phyloP scores from a whole-genome alignment of 1,284 basidiomycete genomes.

The Rhodotorula sp. region DNA sequence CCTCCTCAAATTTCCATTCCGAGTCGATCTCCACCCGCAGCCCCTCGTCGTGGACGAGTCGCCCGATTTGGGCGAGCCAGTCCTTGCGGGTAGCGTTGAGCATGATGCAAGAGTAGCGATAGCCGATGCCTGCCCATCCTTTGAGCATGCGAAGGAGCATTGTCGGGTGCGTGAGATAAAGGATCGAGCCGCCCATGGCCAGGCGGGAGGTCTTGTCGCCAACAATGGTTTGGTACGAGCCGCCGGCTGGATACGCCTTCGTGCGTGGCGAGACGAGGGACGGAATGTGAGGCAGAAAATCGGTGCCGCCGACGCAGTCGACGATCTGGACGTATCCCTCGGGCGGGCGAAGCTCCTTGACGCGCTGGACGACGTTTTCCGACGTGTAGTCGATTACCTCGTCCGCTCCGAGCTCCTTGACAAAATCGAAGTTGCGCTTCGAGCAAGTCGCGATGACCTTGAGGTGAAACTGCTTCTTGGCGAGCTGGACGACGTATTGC shows the following conservation, averaged over 20 bases:
- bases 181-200: constrained; percentile 43
- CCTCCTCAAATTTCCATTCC: constrained; percentile 60
- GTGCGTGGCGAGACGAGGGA: constrained; percentile 39
- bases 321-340: constrained; percentile 48
- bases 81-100: constrained; percentile 29
- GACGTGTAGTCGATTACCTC: constrained; percentile 62
- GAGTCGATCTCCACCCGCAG: constrained; percentile 60
- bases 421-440: constrained; percentile 56
- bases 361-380: constrained; percentile 54
- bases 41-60: constrained; percentile 50
- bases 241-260: constrained; percentile 4
- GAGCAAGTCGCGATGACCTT: constrained; percentile 62
- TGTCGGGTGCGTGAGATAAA: constrained; percentile 32
- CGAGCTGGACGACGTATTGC: constrained; percentile 63
- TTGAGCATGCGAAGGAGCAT: constrained; percentile 23
- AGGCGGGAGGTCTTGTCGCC: constrained; percentile 33
- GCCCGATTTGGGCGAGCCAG: constrained; percentile 42
- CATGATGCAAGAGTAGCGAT: constrained; percentile 45
- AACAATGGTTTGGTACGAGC: constrained; percentile 29
- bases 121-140: constrained; percentile 20
- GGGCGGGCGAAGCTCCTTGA: constrained; percentile 49
- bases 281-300: constrained; percentile 43
- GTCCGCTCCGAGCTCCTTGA: constrained; percentile 54
- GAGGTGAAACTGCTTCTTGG: constrained; percentile 58
- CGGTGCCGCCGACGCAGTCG: constrained; percentile 46